A percentile compares a stretch with the other conserved stretches of the same genome.
phyloP scores from a whole-genome alignment of 495 filamentous ascomycete genomes.

The Penicillium simplicissimum region DNA sequence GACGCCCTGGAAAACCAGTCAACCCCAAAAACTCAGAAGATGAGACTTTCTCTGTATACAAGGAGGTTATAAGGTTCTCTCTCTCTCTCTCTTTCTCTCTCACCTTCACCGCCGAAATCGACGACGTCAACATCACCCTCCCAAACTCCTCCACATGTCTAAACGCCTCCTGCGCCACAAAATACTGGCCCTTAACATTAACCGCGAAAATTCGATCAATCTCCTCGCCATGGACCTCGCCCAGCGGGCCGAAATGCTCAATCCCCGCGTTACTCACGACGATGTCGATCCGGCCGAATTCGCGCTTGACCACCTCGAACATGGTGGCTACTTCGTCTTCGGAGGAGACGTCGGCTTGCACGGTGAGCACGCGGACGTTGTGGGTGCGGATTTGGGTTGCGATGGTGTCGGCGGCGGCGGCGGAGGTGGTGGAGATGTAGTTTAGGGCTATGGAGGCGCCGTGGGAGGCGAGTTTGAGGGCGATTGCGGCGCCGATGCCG shows the following conservation, averaged over 20 bases:
- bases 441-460: conserved; percentile 46
- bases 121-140: conserved; percentile 34
- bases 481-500: conserved; percentile 43
- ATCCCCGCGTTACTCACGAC: conserved; percentile 57
- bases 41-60: too few relatives aligned
- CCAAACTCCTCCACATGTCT: conserved; percentile 54
- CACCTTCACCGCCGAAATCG: conserved; percentile 35
- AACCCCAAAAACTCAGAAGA: not conserved
- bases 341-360: conserved; percentile 54
- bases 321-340: conserved; percentile 43
- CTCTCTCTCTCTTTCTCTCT: too few relatives aligned
- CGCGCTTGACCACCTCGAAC: conserved; percentile 44
- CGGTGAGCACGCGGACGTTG: conserved; percentile 46
- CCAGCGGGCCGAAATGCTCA: conserved; percentile 50
- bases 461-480: conserved; percentile 39
- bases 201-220: conserved; percentile 55
- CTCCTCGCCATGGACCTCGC: conserved; percentile 51
- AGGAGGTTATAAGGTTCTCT: not conserved
- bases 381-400: conserved; percentile 45
- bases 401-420: conserved; percentile 44
- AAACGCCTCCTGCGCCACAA: conserved; percentile 69
- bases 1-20: conserved; percentile 18
- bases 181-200: conserved; percentile 59
- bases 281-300: conserved; percentile 45
- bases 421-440: conserved; percentile 32